These are phyloP conservation scores for Eleusine coracana DNA, from an alignment of 176 grass and related monocot genomes.

Conservation along the genomic window DNA sequence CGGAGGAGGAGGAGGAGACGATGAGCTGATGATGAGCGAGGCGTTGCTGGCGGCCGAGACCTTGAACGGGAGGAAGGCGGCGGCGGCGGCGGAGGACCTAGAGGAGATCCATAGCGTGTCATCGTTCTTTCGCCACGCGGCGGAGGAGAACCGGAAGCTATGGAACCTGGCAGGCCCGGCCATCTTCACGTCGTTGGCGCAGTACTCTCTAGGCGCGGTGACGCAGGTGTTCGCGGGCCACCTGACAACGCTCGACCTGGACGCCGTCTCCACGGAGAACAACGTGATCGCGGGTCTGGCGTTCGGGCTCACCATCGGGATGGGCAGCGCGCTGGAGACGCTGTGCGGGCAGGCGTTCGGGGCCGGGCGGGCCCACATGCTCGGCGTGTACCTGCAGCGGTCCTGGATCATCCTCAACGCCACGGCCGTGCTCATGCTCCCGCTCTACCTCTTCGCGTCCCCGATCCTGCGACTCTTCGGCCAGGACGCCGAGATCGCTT, in stretches of 20 bases:
- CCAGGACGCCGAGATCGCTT: conserved; percentile 62
- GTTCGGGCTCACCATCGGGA: conserved; percentile 71
- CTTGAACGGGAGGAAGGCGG: background rate
- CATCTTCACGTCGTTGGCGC: conserved; percentile 80
- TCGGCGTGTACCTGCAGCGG: conserved; percentile 70
- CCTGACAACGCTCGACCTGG: conserved; percentile 85
- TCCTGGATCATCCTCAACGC: conserved; percentile 59
- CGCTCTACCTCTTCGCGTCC: conserved; percentile 61
- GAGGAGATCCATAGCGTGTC: conserved; percentile 66
- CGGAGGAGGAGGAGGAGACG: background rate
- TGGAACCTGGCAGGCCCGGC: conserved; percentile 72
- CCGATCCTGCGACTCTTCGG: conserved; percentile 56
- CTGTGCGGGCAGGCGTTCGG: conserved; percentile 68
- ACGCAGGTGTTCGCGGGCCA: conserved; percentile 79
- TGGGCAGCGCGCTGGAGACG: conserved; percentile 76
- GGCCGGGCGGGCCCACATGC: conserved; percentile 49
- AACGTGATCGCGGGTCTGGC: conserved; percentile 82
- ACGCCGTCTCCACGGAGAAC: conserved; percentile 90
- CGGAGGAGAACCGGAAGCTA: conserved; percentile 70
- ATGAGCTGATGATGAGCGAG: conserved; percentile 16
- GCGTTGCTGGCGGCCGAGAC: background rate
- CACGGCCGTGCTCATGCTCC: conserved; percentile 44
- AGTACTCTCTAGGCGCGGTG: conserved; percentile 81
- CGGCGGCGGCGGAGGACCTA: conserved; percentile 42
- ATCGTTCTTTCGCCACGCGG: conserved; percentile 35